Base-by-base conservation (phyloP, 2,329 filamentous ascomycete species). In the Byssothecium circinans region DNA sequence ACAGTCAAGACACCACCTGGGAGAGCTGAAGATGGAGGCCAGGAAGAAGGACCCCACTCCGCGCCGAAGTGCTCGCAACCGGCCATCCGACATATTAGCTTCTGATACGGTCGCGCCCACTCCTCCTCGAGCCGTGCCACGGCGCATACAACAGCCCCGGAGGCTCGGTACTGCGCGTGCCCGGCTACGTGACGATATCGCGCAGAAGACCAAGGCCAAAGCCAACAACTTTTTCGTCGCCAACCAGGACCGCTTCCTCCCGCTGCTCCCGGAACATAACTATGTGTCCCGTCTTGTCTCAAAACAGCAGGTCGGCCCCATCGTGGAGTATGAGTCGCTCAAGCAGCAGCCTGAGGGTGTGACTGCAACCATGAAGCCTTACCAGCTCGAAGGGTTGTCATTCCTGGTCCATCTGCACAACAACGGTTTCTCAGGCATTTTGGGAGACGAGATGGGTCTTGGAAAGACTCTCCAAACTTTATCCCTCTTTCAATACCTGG, bases 391-490 rank as follows among this genome's bases (percentile, higher is more conserved):
- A 80, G 94, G 94, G 78, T 78, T 99, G 27, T 94, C 97, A 67
- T 99, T 91, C 89, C 95, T 99, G 88, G 86, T 97, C 43, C 96
- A 95, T 15, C 82, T 99, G 2, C 96, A 96, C 81, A 96, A 97
- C 84, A 99, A 99, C 77, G 97, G 96, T 70, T 85, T 99, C 57
- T 97, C 97, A 65, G 94, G 94, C 79, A 96, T 99, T 58, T 78
- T 99, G 60, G 94, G 94, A 48, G 94, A 99, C 67, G 94, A 99
- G 75, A 99, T 99, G 94, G 94, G 94, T 84, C 87, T 99, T 54
- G 94, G 94, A 70, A 99, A 99, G 78, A 99, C 94, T 0, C 96
- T 99, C 59, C 94, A 99, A 74, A 97, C 94, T 27, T 95, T 99
- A 72, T 95, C 89, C 74, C 78, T 99, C 69, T 88, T 99, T 63